Evolutionary conservation across 495 filamentous ascomycete species (phyloP).

Genomic region (Massariosphaeria phaeospora): DNA sequence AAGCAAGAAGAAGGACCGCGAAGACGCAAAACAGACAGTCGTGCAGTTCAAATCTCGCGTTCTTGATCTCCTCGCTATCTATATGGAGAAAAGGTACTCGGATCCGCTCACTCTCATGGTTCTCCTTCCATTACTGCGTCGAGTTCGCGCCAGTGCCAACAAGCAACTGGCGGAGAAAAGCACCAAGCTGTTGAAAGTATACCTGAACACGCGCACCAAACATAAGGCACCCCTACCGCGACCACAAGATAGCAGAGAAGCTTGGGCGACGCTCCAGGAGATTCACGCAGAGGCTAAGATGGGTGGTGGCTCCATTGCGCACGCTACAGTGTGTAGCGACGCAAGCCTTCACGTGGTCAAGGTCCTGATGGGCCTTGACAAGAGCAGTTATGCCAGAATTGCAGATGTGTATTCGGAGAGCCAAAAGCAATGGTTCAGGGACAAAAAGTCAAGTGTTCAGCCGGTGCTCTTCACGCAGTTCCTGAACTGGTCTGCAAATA

Average conservation of each 20-base stretch:
- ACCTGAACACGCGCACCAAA: slow-evolving; percentile 62
- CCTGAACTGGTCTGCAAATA: slow-evolving; percentile 54
- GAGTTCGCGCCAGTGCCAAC: slow-evolving; percentile 57
- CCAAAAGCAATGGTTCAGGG: slow-evolving; percentile 51
- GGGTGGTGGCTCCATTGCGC: slow-evolving; percentile 54
- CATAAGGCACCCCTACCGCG: slow-evolving; percentile 48
- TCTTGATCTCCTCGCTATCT: slow-evolving; percentile 81
- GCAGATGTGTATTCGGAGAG: slow-evolving; percentile 56
- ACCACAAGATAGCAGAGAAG: slow-evolving; percentile 21
- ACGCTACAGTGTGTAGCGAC: slow-evolving; percentile 56
- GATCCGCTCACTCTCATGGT: slow-evolving; percentile 62
- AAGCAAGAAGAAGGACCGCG: slow-evolving; percentile 72
- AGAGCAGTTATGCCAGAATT: slow-evolving; percentile 45
- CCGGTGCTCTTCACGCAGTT: slow-evolving; percentile 62
- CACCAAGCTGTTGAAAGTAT: slow-evolving; percentile 59
- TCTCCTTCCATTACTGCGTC: slow-evolving; percentile 59
- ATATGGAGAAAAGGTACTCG: slow-evolving; percentile 69
- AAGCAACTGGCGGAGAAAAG: slow-evolving; percentile 72
- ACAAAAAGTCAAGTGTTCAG: slow-evolving; percentile 55
- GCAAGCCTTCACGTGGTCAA: slow-evolving; percentile 61
- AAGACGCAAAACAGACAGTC: slow-evolving; percentile 82
- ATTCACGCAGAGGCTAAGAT: slow-evolving; percentile 66
- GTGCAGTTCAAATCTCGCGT: slow-evolving; percentile 93
- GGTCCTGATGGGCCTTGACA: slow-evolving; percentile 51
- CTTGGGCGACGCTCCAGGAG: slow-evolving; percentile 54